These are phyloP conservation scores for Pythium rhizo-oryzae DNA, from an alignment of 352 stramenopile genomes.

Conservation along the genomic window DNA sequence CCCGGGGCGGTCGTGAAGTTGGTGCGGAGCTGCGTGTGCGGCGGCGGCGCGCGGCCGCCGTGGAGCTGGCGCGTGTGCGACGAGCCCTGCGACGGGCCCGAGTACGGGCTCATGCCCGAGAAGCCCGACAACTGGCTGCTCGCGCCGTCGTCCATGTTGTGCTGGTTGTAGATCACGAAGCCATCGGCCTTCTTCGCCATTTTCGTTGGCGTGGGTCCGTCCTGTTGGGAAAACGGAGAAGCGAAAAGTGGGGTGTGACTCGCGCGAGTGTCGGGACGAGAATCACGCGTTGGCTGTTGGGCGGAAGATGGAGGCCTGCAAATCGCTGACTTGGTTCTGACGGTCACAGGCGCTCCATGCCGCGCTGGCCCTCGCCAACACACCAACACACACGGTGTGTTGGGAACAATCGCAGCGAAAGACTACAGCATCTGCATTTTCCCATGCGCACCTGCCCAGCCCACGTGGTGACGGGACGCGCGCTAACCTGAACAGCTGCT, in stretches of 20 bases:
- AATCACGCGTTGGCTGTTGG: background rate
- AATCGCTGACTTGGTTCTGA: background rate
- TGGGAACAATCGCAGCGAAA: background rate
- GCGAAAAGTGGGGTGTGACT: constrained; percentile 1
- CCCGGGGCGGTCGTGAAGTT: constrained; percentile 58
- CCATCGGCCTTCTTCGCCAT: constrained; percentile 30
- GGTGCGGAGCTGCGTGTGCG: constrained; percentile 57
- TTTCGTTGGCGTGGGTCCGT: constrained; percentile 5
- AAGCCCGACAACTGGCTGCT: constrained; percentile 35
- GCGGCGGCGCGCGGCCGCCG: constrained; percentile 44
- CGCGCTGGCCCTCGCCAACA: background rate
- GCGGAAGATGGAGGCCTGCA: background rate
- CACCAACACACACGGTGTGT: background rate
- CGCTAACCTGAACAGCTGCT: background rate
- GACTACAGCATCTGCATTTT: constrained; percentile 5
- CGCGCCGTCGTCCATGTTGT: constrained; percentile 25
- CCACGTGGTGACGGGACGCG: constrained; percentile 6
- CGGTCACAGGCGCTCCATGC: background rate
- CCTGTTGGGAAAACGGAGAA: constrained; percentile 9
- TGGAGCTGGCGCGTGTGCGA: constrained; percentile 18
- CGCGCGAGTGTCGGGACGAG: background rate
- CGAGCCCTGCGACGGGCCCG: constrained; percentile 25
- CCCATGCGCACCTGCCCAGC: constrained; percentile 6
- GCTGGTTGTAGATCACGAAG: constrained; percentile 28
- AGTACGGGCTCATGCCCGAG: constrained; percentile 28